Conservation (phyloP, 2,329 filamentous ascomycete species). For the Trichoderma sp. region DNA sequence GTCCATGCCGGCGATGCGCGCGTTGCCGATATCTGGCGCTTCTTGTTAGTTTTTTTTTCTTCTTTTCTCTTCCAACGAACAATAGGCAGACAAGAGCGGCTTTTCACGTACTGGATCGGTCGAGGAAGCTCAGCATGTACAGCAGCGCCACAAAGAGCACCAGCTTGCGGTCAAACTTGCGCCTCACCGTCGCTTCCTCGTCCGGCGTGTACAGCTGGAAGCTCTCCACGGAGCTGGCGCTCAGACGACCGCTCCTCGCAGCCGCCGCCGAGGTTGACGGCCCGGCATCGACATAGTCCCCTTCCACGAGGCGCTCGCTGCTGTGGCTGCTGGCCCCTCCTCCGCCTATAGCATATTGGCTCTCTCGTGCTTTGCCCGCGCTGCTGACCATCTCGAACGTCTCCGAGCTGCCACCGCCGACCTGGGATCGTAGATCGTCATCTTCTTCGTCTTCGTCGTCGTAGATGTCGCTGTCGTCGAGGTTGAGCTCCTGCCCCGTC, state of each 20-base stretch:
- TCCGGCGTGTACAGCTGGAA: slow-evolving; percentile 56
- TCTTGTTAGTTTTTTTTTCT: background rate
- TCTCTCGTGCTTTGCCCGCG: slow-evolving; percentile 25
- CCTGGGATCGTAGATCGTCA: slow-evolving; percentile 38
- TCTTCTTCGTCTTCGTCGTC: slow-evolving; percentile 27
- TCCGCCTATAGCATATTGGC: slow-evolving; percentile 21
- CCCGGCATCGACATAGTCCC: slow-evolving; percentile 29
- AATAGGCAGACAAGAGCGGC: too few relatives aligned
- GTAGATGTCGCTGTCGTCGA: slow-evolving; percentile 37
- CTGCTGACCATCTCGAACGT: slow-evolving; percentile 40
- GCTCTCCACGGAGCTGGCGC: slow-evolving; percentile 40
- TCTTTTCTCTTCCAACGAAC: background rate
- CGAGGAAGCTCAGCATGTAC: slow-evolving; percentile 83
- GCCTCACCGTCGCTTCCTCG: slow-evolving; percentile 71
- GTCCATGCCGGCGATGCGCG: slow-evolving; percentile 65
- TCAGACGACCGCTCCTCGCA: slow-evolving; percentile 27
- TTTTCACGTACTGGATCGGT: slow-evolving; percentile 69
- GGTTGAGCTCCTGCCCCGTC: slow-evolving; percentile 41
- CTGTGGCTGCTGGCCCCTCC: background rate
- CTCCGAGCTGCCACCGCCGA: slow-evolving; percentile 34
- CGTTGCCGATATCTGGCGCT: slow-evolving; percentile 60
- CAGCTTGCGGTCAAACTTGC: slow-evolving; percentile 74
- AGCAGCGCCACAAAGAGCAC: slow-evolving; percentile 80
- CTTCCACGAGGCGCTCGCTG: slow-evolving; percentile 30
- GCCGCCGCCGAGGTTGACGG: slow-evolving; percentile 23